Percentiles rank a stretch among this genome's conserved stretches.
These are phyloP conservation scores for Ruellia speciosa DNA, from an alignment of 305 asterid genomes.

Conservation along the genomic window DNA sequence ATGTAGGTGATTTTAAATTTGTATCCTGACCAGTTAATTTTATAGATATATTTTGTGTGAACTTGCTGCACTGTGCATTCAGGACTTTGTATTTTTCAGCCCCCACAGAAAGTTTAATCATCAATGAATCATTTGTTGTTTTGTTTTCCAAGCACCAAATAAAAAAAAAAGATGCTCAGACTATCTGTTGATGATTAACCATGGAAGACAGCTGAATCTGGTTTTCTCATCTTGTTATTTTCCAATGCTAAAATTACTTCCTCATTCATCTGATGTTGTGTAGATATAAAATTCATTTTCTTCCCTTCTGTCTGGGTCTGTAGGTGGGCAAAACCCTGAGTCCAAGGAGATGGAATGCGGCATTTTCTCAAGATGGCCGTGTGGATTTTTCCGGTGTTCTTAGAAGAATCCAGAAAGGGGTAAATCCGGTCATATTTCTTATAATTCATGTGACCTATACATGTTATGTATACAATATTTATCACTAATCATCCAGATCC, in stretches of 20 bases:
- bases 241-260: slow-evolving; percentile 9
- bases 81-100: too few species aligned
- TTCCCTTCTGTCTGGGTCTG: background rate
- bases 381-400: slow-evolving; percentile 89
- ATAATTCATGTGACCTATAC: background rate
- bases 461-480: background rate
- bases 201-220: background rate
- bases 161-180: background rate
- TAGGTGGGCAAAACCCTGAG: slow-evolving; percentile 84
- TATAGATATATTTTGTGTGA: too few species aligned
- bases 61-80: too few species aligned
- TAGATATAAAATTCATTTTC: background rate
- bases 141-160: too few species aligned
- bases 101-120: too few species aligned
- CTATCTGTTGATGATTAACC: slow-evolving; percentile 6
- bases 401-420: slow-evolving; percentile 96
- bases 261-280: background rate
- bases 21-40: too few species aligned
- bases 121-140: too few species aligned
- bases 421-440: slow-evolving; percentile 9
- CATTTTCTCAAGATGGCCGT: slow-evolving; percentile 70
- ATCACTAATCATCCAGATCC: background rate
- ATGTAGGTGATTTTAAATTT: too few species aligned
- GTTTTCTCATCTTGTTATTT: slow-evolving; percentile 12
- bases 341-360: slow-evolving; percentile 89